phyloP scores from a whole-genome alignment of 139 green algal genomes.

The Pleodorina starrii region DNA sequence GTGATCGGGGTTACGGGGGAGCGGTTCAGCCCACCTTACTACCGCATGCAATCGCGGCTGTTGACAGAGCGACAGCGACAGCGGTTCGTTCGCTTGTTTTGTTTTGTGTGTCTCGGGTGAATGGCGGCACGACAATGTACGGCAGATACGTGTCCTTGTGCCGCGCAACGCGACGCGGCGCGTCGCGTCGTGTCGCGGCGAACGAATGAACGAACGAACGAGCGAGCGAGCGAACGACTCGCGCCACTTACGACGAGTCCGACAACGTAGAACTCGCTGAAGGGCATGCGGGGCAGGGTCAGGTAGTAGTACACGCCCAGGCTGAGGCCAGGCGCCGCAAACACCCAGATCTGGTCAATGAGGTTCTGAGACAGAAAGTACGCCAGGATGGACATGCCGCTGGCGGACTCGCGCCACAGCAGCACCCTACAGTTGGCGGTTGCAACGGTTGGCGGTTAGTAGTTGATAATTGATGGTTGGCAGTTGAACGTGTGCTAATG shows the following conservation, averaged over 20 bases:
- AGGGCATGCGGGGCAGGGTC: constrained; percentile 59
- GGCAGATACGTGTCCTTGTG: no score
- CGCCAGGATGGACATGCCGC: constrained; percentile 54
- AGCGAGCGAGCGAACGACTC: no score
- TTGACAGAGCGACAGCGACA: no score
- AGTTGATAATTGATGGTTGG: not conserved
- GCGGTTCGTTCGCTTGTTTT: no score
- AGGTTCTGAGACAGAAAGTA: constrained; percentile 57
- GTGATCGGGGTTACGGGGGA: no score
- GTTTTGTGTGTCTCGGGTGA: no score
- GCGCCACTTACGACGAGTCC: constrained; percentile 45
- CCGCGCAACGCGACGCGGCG: no score
- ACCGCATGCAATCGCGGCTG: no score
- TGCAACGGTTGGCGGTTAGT: not conserved
- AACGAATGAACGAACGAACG: no score
- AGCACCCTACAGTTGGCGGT: constrained; percentile 30
- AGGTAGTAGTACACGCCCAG: constrained; percentile 68
- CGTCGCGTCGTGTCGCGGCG: no score
- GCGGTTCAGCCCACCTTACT: no score
- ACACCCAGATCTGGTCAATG: constrained; percentile 60
- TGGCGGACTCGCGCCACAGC: constrained; percentile 49
- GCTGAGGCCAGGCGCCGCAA: constrained; percentile 51
- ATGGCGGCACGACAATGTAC: no score
- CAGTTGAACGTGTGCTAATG: not conserved
- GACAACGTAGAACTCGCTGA: constrained; percentile 46